Evolutionary conservation across 176 grass and related monocot species (phyloP).

Genomic region (Melocanna baccifera): DNA sequence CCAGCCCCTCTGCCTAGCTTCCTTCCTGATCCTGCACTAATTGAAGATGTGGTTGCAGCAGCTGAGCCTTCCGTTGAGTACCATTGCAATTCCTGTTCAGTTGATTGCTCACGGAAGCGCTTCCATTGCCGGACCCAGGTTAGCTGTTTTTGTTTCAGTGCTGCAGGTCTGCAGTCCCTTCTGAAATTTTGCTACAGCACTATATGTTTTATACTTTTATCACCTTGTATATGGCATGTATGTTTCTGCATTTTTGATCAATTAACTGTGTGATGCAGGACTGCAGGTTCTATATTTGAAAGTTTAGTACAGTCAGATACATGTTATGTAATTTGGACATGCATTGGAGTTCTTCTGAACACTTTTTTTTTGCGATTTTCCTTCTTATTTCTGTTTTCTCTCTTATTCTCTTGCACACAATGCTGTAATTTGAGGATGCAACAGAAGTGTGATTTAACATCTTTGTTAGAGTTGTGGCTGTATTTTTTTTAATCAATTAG

Average conservation of each 20-base stretch:
- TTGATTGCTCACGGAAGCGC: slow-evolving; percentile 91
- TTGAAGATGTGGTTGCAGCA: slow-evolving; percentile 60
- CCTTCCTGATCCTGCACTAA: slow-evolving; percentile 62
- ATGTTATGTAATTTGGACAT: background rate
- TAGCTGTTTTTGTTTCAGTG: slow-evolving; percentile 33
- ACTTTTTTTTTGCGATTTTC: background rate
- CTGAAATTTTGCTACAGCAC: slow-evolving; percentile 1
- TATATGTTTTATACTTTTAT: background rate
- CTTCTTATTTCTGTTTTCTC: background rate
- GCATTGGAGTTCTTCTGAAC: background rate
- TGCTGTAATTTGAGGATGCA: background rate
- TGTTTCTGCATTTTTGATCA: background rate
- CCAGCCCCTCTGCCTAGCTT: slow-evolving; percentile 49
- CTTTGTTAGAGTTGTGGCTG: background rate
- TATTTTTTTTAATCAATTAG: background rate
- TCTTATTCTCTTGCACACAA: background rate
- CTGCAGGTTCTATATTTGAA: background rate
- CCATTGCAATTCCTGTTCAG: slow-evolving; percentile 95
- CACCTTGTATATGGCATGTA: background rate
- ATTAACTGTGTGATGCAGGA: background rate
- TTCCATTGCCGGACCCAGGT: slow-evolving; percentile 96
- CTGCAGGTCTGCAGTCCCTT: background rate
- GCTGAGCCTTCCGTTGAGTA: slow-evolving; percentile 91
- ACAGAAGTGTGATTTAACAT: background rate
- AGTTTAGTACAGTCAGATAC: background rate